phyloP scores from a whole-genome alignment of 306 rosid species.

The Rosa lucieae region DNA sequence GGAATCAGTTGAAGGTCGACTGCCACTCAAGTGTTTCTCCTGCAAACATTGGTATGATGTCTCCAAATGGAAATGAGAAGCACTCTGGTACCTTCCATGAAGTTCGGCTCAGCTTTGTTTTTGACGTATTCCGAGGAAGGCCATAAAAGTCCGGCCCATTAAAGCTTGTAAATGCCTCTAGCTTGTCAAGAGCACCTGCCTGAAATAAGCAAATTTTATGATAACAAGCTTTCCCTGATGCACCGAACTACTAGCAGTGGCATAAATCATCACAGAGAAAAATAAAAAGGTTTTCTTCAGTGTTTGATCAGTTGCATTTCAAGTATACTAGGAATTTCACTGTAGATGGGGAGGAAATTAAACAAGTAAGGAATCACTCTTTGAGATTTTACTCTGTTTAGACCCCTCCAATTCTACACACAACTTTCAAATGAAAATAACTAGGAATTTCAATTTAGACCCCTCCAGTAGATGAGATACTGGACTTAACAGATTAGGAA shows the following conservation, averaged over 20 bases:
- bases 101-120: constrained; percentile 60
- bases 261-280: neutral
- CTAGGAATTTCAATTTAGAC: neutral
- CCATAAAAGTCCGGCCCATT: constrained; percentile 98
- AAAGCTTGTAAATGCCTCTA: constrained; percentile 92
- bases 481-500: neutral
- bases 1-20: constrained; percentile 40
- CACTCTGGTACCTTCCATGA: constrained; percentile 75
- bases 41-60: constrained; percentile 80
- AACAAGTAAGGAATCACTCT: neutral
- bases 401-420: neutral
- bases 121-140: constrained; percentile 71
- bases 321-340: neutral
- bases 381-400: neutral
- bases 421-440: neutral
- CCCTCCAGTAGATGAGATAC: neutral
- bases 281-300: neutral
- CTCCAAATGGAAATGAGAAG: constrained; percentile 68
- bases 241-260: neutral
- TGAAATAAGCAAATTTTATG: constrained; percentile 19
- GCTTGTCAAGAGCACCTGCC: constrained; percentile 86
- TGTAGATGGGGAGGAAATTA: neutral
- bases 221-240: neutral
- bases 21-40: constrained; percentile 85
- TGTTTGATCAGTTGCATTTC: neutral